Conservation (phyloP, 805 yeast genomes). For the Metschnikowia corniflorae region DNA sequence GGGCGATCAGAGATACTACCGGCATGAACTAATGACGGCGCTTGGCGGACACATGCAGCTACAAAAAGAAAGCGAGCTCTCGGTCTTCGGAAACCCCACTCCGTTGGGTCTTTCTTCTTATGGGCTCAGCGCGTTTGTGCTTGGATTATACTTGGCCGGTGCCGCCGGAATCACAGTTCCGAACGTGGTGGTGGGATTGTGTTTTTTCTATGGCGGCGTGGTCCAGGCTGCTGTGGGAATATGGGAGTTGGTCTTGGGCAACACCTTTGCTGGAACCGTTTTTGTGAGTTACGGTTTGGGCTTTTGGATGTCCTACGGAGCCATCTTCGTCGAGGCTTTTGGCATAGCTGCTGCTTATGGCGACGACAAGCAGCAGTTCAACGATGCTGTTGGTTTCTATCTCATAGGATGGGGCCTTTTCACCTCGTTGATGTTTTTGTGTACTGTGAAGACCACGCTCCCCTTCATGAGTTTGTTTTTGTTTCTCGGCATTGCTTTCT, state of each 20-base stretch:
- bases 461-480: slow-evolving; percentile 51
- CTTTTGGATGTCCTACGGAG: slow-evolving; percentile 51
- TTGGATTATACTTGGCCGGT: slow-evolving; percentile 45
- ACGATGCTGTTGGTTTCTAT: slow-evolving; percentile 55
- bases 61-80: slow-evolving; percentile 38
- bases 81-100: slow-evolving; percentile 45
- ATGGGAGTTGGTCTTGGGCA: slow-evolving; percentile 48
- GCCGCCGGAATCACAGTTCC: slow-evolving; percentile 45
- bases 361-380: slow-evolving; percentile 38
- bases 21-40: slow-evolving; percentile 57
- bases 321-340: slow-evolving; percentile 51
- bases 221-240: slow-evolving; percentile 50
- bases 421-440: slow-evolving; percentile 53
- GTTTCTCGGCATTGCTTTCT: slow-evolving; percentile 51
- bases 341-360: slow-evolving; percentile 48
- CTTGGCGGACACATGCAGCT: slow-evolving; percentile 57
- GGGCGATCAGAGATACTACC: slow-evolving; percentile 42
- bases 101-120: slow-evolving; percentile 53
- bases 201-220: slow-evolving; percentile 48
- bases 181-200: slow-evolving; percentile 43
- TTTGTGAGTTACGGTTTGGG: slow-evolving; percentile 49
- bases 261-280: slow-evolving; percentile 55
- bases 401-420: slow-evolving; percentile 63
- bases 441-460: slow-evolving; percentile 51
- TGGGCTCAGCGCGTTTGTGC: slow-evolving; percentile 43